Evolutionary conservation across 1,139 yeast species (phyloP).

Genomic region (Blastobotrys illinoisensis): DNA sequence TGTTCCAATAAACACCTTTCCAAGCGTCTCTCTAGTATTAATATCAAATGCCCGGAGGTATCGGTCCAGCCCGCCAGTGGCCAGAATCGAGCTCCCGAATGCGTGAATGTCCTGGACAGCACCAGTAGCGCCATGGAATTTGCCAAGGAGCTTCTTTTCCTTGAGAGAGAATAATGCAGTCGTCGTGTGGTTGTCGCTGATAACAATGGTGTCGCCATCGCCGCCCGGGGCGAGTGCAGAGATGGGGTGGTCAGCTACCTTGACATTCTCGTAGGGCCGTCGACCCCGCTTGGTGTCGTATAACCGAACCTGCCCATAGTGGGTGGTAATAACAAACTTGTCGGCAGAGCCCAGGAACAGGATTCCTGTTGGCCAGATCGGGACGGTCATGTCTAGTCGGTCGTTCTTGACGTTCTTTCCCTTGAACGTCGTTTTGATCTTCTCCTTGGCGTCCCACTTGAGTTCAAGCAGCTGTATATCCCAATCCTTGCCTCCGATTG

Average conservation of each 20-base stretch:
- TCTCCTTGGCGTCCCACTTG: constrained; percentile 10
- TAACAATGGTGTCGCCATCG: constrained; percentile 16
- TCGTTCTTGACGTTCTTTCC: constrained; percentile 38
- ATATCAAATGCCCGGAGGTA: constrained; percentile 73
- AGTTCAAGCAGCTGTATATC: constrained; percentile 35
- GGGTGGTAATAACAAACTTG: constrained; percentile 55
- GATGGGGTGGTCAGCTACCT: constrained; percentile 22
- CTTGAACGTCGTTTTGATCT: constrained; percentile 25
- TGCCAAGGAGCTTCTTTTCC: constrained; percentile 17
- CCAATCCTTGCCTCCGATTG: constrained; percentile 44
- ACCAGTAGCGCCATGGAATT: constrained; percentile 29
- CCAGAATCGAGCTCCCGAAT: constrained; percentile 27
- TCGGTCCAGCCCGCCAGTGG: constrained; percentile 81
- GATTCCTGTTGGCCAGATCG: constrained; percentile 34
- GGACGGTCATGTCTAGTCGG: constrained; percentile 34
- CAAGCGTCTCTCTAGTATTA: constrained; percentile 51
- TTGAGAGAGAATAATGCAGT: constrained; percentile 19
- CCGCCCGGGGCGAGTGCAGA: constrained; percentile 17
- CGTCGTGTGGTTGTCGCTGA: constrained; percentile 24
- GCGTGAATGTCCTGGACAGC: constrained; percentile 23
- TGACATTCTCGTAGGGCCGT: constrained; percentile 25
- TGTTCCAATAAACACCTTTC: constrained; percentile 70
- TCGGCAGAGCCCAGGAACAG: constrained; percentile 23
- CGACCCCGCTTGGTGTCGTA: constrained; percentile 32
- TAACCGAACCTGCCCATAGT: constrained; percentile 51